A percentile compares a stretch with the other conserved stretches of the same genome.
Evolutionary conservation across 305 asterid genomes (phyloP).

Genomic region (Lippia alba): DNA sequence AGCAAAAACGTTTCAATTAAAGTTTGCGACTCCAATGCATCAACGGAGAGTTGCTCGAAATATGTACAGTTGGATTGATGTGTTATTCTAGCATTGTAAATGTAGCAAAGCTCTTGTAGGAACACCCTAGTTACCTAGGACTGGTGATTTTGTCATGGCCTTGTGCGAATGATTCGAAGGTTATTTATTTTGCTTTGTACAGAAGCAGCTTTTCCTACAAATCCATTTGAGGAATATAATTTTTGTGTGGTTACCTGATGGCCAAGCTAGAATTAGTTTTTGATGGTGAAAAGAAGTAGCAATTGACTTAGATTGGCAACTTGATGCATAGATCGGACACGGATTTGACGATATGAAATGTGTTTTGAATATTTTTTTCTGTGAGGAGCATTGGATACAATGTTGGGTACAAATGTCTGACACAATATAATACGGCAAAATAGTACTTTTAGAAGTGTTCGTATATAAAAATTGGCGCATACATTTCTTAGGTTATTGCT

Average conservation of each 20-base stretch:
- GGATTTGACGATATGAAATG: no score
- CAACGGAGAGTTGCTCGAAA: constrained; percentile 11
- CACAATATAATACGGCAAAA: no score
- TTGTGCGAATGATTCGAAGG: constrained; percentile 6
- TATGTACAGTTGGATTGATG: constrained; percentile 36
- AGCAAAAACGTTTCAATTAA: constrained; percentile 20
- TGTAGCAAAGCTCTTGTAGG: constrained; percentile 33
- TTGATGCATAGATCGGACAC: no score
- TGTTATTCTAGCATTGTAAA: constrained; percentile 25
- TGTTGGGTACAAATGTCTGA: no score
- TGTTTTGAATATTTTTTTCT: no score
- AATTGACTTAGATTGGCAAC: no score
- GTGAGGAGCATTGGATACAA: no score
- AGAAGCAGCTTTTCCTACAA: constrained; percentile 1
- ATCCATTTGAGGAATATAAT: constrained; percentile 1
- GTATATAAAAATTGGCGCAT: no score
- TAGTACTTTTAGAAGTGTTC: no score
- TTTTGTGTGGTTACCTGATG: neutral
- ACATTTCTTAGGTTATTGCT: no score
- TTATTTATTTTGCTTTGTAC: neutral
- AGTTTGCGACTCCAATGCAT: neutral
- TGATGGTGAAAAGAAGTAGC: no score
- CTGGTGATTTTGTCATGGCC: constrained; percentile 22
- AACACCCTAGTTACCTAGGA: neutral
- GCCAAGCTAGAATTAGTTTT: no score